A percentile compares a stretch with the other conserved stretches of the same genome.
Evolutionary conservation across 202 grass and related monocot species (phyloP).

Genomic region (Bolboschoenoplectus hybrid): DNA sequence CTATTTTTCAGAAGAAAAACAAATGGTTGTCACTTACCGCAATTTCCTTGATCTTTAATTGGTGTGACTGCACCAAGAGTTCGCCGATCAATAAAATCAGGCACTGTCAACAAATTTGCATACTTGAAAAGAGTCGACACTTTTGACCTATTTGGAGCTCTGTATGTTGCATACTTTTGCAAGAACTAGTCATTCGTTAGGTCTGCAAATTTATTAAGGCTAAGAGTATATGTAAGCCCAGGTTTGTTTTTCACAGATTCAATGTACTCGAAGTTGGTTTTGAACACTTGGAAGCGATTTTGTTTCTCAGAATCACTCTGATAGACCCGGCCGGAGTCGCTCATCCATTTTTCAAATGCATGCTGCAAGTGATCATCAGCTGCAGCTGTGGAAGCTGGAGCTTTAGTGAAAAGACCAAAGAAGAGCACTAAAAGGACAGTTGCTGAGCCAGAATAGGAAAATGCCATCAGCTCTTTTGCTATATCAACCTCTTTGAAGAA

Average conservation of each 20-base stretch:
- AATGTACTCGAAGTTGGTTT: conserved; percentile 44
- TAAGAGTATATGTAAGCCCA: conserved; percentile 43
- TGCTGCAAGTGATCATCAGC: neutral
- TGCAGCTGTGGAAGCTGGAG: neutral
- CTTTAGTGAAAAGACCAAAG: neutral
- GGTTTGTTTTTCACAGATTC: conserved; percentile 40
- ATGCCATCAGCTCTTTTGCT: neutral
- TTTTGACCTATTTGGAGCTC: neutral
- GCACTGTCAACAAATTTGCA: neutral
- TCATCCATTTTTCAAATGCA: conserved; percentile 41
- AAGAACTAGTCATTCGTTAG: conserved; percentile 47
- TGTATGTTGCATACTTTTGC: conserved; percentile 5
- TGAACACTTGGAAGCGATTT: conserved; percentile 51
- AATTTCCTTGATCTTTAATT: conserved; percentile 47
- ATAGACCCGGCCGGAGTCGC: conserved; percentile 34
- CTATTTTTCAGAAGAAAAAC: too few relatives aligned
- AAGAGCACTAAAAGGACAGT: neutral
- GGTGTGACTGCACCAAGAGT: conserved; percentile 41
- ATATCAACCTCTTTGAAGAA: neutral
- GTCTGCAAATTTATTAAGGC: conserved; percentile 55
- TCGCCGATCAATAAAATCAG: conserved; percentile 46
- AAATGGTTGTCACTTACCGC: conserved; percentile 27
- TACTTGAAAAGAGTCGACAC: neutral
- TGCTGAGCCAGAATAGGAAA: neutral
- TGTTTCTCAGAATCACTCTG: conserved; percentile 28